Evolutionary conservation across 805 yeast species (phyloP).

Genomic region (Candida xyloterini): DNA sequence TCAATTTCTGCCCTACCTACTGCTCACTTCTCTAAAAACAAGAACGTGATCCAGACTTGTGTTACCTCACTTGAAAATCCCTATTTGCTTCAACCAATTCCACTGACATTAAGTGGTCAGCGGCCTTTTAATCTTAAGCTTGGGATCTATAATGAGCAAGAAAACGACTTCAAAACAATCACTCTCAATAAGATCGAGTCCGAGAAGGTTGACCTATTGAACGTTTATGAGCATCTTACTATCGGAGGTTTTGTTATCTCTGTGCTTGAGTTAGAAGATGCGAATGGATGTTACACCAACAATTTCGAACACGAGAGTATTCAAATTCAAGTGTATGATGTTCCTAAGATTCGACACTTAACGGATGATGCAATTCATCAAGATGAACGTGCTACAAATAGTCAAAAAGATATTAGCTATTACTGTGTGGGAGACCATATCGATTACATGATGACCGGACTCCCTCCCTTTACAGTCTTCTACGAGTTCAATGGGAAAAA

Average conservation of each 20-base stretch:
- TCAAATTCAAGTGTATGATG: slow-evolving; percentile 66
- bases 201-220: slow-evolving; percentile 36
- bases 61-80: slow-evolving; percentile 24
- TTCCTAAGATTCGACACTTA: slow-evolving; percentile 59
- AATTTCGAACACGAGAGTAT: slow-evolving; percentile 34
- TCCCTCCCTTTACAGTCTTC: slow-evolving; percentile 72
- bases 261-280: slow-evolving; percentile 58
- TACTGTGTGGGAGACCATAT: slow-evolving; percentile 94
- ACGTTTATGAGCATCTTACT: slow-evolving; percentile 48
- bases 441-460: slow-evolving; percentile 70
- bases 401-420: slow-evolving; percentile 29
- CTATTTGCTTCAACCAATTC: slow-evolving; percentile 46
- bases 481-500: slow-evolving; percentile 67
- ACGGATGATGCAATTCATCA: slow-evolving; percentile 33
- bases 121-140: slow-evolving; percentile 62
- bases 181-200: slow-evolving; percentile 43
- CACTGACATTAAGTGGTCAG: slow-evolving; percentile 52
- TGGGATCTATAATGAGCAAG: slow-evolving; percentile 56
- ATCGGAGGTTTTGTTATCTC: slow-evolving; percentile 71
- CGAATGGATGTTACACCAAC: slow-evolving; percentile 62
- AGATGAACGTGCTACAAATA: slow-evolving; percentile 17
- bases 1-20: slow-evolving; percentile 61
- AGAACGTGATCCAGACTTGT: slow-evolving; percentile 29
- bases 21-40: slow-evolving; percentile 33
- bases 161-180: slow-evolving; percentile 49